Evolutionary conservation across 2,329 filamentous ascomycete species (phyloP), one percentile per base, ranked within the genome.

Genomic region (Raffaelea ambrosiae): DNA sequence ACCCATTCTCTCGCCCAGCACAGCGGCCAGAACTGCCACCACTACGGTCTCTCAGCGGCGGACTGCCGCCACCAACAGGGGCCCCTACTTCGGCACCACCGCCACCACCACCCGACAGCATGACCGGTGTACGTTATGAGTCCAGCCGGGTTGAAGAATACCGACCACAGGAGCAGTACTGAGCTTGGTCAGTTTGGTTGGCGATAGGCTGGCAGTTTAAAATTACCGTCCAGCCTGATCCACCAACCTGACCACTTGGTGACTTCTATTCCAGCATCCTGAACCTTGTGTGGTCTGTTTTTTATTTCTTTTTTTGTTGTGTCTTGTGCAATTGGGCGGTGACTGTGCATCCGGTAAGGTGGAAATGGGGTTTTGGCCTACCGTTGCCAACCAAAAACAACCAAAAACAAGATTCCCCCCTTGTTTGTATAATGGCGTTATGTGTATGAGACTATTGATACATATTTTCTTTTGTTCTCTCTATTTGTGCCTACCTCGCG

Each of bases 41-140:
- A 2, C 66, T 83, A 33, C 69, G 78, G 11, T 70, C 73, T 16
- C 61, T 80, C 16, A 72, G 69, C 55, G 66, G 66, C 44, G 64
- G 62, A 48, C 59, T 72, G 9, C 58, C 65, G 5, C 47, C 52
- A 8, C 40, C 35, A 19, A 10, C 35, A 7, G 35, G 7, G 7
- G 18, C 35, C 7, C 13, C 50, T 4, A 43, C 45, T 10, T 23
- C 49, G 63, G 62, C 13, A 45, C 50, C 44, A 5, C 44, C 48
- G 22, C 41, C 46, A 11, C 52, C 41, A 18, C 36, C 36, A 0
- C 73, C 79, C 1, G 79, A 83, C 20, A 76, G 77, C 1, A 84
- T 84, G 80, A 81, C 77, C 2, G 80, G 80, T 2, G 77, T 84
- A 5, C 79, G 83, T 57, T 84, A 83, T 45, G 77, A 80, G 23